These are phyloP conservation scores for Amphicarpaea edgeworthii DNA, from an alignment of 306 rosid species.

Conservation along the genomic window DNA sequence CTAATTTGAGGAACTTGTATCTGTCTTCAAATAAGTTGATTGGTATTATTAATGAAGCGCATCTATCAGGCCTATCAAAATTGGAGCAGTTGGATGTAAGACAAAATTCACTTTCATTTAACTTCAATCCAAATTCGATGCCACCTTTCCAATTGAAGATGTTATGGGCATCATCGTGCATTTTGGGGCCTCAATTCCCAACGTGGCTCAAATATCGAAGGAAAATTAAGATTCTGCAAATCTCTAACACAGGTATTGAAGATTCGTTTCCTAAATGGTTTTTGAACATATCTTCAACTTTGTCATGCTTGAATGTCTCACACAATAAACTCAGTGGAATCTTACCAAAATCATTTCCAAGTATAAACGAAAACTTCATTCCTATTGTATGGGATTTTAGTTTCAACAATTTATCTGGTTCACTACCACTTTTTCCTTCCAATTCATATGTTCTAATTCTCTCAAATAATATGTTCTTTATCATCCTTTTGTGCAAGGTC, in stretches of 20 bases:
- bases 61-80: conserved; percentile 7
- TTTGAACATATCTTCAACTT: not conserved
- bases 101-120: not conserved
- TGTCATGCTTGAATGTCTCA: too few relatives aligned
- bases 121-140: conserved; percentile 26
- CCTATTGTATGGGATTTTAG: too few relatives aligned
- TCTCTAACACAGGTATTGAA: not conserved
- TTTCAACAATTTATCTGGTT: too few relatives aligned
- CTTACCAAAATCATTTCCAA: too few relatives aligned
- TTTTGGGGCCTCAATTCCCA: conserved; percentile 51
- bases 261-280: not conserved
- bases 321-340: not conserved
- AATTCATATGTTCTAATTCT: not conserved
- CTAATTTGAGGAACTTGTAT: not conserved
- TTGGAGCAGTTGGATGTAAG: not conserved
- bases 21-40: conserved; percentile 37
- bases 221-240: not conserved
- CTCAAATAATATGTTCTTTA: not conserved
- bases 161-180: not conserved
- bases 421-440: too few relatives aligned
- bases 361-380: too few relatives aligned
- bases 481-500: not conserved
- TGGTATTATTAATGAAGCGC: not conserved
- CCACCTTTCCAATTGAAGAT: not conserved
- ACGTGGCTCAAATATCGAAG: conserved; percentile 48